phyloP scores from a whole-genome alignment of 306 rosid species.

The Pterocarpus macrocarpus region DNA sequence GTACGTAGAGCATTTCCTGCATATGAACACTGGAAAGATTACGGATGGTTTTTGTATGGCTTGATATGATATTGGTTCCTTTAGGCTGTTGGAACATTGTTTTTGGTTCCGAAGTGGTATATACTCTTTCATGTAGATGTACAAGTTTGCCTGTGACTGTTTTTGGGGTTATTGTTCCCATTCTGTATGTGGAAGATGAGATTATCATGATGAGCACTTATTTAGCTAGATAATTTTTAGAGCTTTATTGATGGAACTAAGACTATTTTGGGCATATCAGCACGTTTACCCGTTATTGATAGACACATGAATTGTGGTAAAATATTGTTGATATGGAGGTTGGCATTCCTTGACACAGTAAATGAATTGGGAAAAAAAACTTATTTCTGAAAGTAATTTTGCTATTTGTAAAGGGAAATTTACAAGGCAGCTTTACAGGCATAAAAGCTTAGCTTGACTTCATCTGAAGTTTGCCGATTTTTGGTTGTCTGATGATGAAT shows the following conservation, averaged over 20 bases:
- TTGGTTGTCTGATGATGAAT: neutral
- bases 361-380: neutral
- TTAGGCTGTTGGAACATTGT: conserved; percentile 49
- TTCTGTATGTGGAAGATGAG: conserved; percentile 34
- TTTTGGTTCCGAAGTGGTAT: conserved; percentile 43
- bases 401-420: neutral
- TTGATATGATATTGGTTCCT: conserved; percentile 52
- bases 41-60: conserved; percentile 55
- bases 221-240: conserved; percentile 14
- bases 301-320: neutral
- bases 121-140: conserved; percentile 45
- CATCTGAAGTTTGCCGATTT: neutral
- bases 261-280: neutral
- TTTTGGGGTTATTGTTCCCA: conserved; percentile 43
- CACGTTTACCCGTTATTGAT: neutral
- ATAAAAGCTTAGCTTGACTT: neutral
- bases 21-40: conserved; percentile 52
- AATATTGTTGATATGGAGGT: conserved; percentile 8
- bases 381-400: neutral
- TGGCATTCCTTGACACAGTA: neutral
- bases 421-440: neutral
- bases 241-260: conserved; percentile 8
- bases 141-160: conserved; percentile 39
- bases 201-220: conserved; percentile 34
- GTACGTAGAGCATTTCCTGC: conserved; percentile 57